phyloP scores from a whole-genome alignment of 208 protist species.

The Porcisia hertigi region DNA sequence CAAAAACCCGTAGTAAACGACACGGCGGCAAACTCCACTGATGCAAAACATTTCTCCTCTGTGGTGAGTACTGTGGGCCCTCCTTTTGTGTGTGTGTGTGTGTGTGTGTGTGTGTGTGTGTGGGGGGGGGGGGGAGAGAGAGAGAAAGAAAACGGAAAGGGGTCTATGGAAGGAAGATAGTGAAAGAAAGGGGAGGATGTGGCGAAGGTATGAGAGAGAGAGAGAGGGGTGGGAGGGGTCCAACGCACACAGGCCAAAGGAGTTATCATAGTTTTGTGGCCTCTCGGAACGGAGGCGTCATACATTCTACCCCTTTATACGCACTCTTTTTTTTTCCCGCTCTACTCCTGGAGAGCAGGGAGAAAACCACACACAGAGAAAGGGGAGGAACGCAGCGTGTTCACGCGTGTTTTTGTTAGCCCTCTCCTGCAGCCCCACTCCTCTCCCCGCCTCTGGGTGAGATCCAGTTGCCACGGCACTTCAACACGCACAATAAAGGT shows the following conservation, averaged over 20 bases:
- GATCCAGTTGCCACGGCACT: background rate
- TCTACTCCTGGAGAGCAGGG: background rate
- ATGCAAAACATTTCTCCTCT: background rate
- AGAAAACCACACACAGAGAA: background rate
- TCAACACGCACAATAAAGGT: background rate
- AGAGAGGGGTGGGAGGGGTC: no score
- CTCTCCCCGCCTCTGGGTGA: background rate
- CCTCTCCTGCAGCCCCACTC: background rate
- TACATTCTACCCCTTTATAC: background rate
- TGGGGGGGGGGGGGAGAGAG: background rate
- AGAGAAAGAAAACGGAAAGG: background rate
- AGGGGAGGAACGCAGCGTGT: background rate
- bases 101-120: background rate
- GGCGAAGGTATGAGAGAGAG: no score
- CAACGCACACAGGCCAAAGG: background rate
- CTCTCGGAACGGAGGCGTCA: background rate
- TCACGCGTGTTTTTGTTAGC: background rate
- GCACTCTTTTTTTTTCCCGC: background rate
- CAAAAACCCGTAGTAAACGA: constrained; percentile 21
- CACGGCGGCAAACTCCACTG: constrained; percentile 13
- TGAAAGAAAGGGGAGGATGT: background rate
- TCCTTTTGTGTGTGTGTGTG: no score
- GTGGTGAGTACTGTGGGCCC: no score
- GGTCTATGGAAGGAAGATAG: background rate
- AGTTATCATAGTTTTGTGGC: background rate